Conservation (phyloP, 1,284 basidiomycete genomes). For the Paramarasmius palmivorus region DNA sequence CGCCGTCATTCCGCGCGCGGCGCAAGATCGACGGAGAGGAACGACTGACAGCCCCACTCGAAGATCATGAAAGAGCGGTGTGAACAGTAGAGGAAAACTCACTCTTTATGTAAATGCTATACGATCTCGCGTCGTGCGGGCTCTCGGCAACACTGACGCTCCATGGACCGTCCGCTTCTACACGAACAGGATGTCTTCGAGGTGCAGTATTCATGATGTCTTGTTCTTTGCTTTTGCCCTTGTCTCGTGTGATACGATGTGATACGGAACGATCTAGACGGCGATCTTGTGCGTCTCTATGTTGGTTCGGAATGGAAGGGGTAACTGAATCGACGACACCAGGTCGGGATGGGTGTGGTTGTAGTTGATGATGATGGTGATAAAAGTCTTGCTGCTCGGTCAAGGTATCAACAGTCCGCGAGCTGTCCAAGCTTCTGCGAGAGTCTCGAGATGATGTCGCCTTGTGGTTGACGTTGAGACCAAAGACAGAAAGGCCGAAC, state of each 20-base stretch:
- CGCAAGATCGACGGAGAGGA: conserved; percentile 3
- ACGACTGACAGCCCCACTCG: conserved; percentile 18
- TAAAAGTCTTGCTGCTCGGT: neutral
- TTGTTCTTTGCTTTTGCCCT: neutral
- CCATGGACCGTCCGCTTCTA: conserved; percentile 66
- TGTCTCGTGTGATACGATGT: neutral
- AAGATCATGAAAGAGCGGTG: conserved; percentile 20
- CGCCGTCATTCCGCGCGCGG: neutral
- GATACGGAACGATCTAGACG: conserved; percentile 1
- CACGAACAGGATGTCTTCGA: conserved; percentile 11
- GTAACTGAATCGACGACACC: neutral
- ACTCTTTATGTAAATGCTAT: conserved; percentile 74
- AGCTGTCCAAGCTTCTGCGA: neutral
- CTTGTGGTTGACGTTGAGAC: neutral
- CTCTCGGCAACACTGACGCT: conserved; percentile 74
- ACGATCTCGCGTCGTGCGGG: conserved; percentile 57
- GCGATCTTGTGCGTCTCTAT: conserved; percentile 4
- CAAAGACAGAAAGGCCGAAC: conserved; percentile 2
- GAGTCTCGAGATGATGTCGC: neutral
- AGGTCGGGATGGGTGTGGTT: neutral
- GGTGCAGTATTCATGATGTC: conserved; percentile 11
- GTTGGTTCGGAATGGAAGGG: neutral
- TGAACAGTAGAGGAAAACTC: conserved; percentile 31
- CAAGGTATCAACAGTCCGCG: neutral
- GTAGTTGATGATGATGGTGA: neutral